Conservation (phyloP, 495 filamentous ascomycete species). For the Penicillium psychrofluorescens region DNA sequence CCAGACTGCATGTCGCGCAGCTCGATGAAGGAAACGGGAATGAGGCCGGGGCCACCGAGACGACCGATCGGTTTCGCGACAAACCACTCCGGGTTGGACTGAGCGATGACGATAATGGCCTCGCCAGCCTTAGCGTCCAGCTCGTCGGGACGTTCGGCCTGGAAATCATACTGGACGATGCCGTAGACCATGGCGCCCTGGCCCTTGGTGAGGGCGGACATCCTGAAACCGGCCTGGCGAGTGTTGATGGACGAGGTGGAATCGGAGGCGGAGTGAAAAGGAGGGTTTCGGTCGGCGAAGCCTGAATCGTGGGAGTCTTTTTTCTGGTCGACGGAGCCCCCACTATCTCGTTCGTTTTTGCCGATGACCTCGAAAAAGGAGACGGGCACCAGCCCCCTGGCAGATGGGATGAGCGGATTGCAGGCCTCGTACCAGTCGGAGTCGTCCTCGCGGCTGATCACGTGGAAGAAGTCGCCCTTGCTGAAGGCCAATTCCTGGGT, state of each 20-base stretch:
- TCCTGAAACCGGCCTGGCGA: constrained; percentile 35
- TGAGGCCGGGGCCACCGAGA: constrained; percentile 87
- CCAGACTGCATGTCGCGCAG: constrained; percentile 90
- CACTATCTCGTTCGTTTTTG: constrained; percentile 78
- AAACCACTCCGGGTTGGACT: constrained; percentile 99
- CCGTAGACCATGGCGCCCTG: constrained; percentile 88
- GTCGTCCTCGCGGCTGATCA: constrained; percentile 94
- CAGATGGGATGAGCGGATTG: constrained; percentile 84
- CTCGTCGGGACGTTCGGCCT: constrained; percentile 90
- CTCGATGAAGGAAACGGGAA: constrained; percentile 96
- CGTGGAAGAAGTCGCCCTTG: constrained; percentile 96
- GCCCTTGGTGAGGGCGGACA: constrained; percentile 53
- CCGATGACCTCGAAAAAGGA: constrained; percentile 86
- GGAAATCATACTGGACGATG: constrained; percentile 94
- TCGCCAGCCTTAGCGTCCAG: constrained; percentile 92
- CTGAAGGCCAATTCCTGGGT: constrained; percentile 80
- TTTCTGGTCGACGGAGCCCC: constrained; percentile 61
- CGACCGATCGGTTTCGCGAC: constrained; percentile 97
- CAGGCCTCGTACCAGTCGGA: constrained; percentile 97
- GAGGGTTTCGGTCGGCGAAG: constrained; percentile 58
- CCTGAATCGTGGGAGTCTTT: constrained; percentile 68
- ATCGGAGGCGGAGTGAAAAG: constrained; percentile 32
- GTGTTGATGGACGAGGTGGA: constrained; percentile 16
- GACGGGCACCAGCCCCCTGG: constrained; percentile 87
- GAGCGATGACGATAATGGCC: constrained; percentile 95